Evolutionary conservation across 331 rosid species (phyloP), one percentile per base, ranked within the genome.

Genomic region (Rhamnella rubrinervis): DNA sequence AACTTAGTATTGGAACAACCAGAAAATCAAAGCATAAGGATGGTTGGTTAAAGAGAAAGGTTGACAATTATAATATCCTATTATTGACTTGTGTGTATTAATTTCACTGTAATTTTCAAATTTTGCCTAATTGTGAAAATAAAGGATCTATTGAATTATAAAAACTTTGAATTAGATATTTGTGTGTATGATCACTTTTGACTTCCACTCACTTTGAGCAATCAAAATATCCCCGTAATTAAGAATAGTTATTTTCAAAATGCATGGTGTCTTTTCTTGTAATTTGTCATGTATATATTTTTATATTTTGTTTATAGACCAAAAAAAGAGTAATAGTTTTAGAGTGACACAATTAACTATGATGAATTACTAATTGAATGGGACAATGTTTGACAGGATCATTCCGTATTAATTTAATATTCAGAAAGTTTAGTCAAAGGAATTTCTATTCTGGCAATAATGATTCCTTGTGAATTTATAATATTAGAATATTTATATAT

Each of bases 151-250:
- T 31, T 31, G 3, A 44, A 9, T 14, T 44, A 44, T 44, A 44
- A 8, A 10, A 11, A 1, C 13, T 44, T 44, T 44, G 49, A 44
- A 44, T 44, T 9, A 44, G 1, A 44, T 46, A 14, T 14, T 52
- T 63, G 50, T 41, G 38, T 61, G 68, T 63, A 11, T 44, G 55
- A 63, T 25, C 38, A 63, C 23, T 23, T 63, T 63, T 63, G 68
- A 63, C 68, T 44, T 63, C 23, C 58, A 0, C 23, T 53, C n/a
- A 17, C 8, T 16, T 63, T 13, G n/a, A 46, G n/a, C 37, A 41
- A 51, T n/a, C n/a, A 28, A 66, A 66, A 31, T 66, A 44, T 28
- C 49, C 14, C 16, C 28, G 11, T 51, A 51, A 16, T 15, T 5
- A 66, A 51, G 59, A 41, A 66, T n/a, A 20, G 18, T 20, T 8